A percentile compares a stretch with the other conserved stretches of the same genome.
Evolutionary conservation across 2,329 filamentous ascomycete species (phyloP).

Genomic region (Ceratocystis lukuohia): DNA sequence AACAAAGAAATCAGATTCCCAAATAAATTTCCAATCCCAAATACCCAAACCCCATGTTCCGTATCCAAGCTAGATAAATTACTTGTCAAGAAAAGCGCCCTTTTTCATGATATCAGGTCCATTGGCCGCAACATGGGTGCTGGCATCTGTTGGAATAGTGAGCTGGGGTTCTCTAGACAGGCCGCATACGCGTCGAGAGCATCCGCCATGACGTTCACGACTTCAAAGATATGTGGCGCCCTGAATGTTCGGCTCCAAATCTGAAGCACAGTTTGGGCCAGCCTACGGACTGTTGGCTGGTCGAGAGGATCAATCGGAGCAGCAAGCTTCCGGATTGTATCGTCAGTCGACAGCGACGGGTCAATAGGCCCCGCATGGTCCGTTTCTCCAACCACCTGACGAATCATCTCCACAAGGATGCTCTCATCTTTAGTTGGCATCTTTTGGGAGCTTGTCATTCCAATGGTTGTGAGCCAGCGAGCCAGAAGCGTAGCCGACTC

Average conservation of each 20-base stretch:
- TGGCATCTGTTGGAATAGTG: slow-evolving; percentile 2
- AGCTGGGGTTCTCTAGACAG: slow-evolving; percentile 38
- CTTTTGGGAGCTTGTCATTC: slow-evolving; percentile 38
- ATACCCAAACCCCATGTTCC: not conserved
- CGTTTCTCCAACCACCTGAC: slow-evolving; percentile 47
- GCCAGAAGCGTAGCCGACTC: slow-evolving; percentile 48
- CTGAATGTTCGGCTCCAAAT: slow-evolving; percentile 51
- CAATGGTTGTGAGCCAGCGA: slow-evolving; percentile 46
- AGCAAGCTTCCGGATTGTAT: slow-evolving; percentile 24
- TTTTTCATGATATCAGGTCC: slow-evolving; percentile 6
- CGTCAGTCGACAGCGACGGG: slow-evolving; percentile 35
- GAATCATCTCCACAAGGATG: slow-evolving; percentile 41
- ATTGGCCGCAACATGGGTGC: slow-evolving; percentile 9
- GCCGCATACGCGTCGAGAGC: slow-evolving; percentile 45
- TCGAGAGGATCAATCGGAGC: slow-evolving; percentile 36
- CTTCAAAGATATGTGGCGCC: slow-evolving; percentile 47
- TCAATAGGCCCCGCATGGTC: slow-evolving; percentile 49
- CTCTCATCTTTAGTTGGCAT: slow-evolving; percentile 40
- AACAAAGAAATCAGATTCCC: too few relatives aligned
- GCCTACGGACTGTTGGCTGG: slow-evolving; percentile 38
- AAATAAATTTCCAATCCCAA: too few relatives aligned
- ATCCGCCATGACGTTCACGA: slow-evolving; percentile 44
- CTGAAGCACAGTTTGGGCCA: slow-evolving; percentile 44
- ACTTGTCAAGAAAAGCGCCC: too few relatives aligned
- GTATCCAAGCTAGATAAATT: too few relatives aligned